Percentiles rank a stretch among this genome's conserved stretches.
These are phyloP conservation scores for Chalciporus pseudorubinellus DNA, from an alignment of 768 basidiomycete genomes.

Conservation along the genomic window DNA sequence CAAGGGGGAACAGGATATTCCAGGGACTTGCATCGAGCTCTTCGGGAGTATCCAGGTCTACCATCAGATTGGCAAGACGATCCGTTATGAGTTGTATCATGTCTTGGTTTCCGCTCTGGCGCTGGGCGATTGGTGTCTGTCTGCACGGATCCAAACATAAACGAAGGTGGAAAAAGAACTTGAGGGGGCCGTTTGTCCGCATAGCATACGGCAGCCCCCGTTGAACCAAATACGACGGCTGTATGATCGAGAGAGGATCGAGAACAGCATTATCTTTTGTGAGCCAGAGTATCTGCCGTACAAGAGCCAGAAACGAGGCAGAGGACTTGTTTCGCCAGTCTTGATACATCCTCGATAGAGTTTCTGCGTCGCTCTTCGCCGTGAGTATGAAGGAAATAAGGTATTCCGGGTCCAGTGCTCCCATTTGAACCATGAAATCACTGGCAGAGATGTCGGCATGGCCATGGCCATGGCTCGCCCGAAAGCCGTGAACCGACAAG, in stretches of 20 bases:
- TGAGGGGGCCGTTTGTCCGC: conserved; percentile 69
- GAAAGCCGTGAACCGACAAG: conserved; percentile 20
- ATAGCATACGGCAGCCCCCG: conserved; percentile 64
- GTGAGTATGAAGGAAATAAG: conserved; percentile 15
- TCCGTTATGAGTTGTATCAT: conserved; percentile 38
- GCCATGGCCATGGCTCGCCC: conserved; percentile 8
- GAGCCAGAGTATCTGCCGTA: conserved; percentile 48
- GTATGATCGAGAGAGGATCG: conserved; percentile 79
- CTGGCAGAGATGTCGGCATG: conserved; percentile 21
- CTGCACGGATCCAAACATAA: conserved; percentile 47
- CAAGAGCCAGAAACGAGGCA: conserved; percentile 36
- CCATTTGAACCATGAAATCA: conserved; percentile 24
- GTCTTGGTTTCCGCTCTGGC: conserved; percentile 26
- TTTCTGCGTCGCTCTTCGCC: conserved; percentile 7
- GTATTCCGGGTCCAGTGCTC: conserved; percentile 32
- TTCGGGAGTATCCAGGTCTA: conserved; percentile 45
- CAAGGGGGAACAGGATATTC: conserved; percentile 23
- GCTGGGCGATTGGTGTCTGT: conserved; percentile 10
- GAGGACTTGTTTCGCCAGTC: conserved; percentile 32
- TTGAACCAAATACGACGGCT: conserved; percentile 82
- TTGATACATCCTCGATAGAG: conserved; percentile 21
- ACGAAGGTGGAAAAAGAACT: conserved; percentile 76
- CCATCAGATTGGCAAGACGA: conserved; percentile 33
- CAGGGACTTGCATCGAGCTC: conserved; percentile 20
- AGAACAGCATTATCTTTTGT: conserved; percentile 52